These are phyloP conservation scores for Pelargonium nanum DNA, from an alignment of 345 rosid genomes.

Conservation along the genomic window DNA sequence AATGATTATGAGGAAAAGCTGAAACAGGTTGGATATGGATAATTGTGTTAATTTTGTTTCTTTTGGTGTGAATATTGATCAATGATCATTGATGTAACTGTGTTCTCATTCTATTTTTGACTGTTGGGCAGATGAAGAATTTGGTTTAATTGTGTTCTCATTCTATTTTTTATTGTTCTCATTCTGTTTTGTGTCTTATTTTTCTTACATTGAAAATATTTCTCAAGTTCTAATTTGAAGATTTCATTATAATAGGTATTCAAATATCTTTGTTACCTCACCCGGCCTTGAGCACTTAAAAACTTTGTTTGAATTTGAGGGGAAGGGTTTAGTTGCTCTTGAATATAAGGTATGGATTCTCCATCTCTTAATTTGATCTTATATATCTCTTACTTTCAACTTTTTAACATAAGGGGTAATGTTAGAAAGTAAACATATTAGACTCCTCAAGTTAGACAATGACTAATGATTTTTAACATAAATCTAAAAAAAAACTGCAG, in stretches of 20 bases:
- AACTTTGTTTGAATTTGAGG: constrained; percentile 77
- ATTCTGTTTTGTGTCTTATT: not conserved
- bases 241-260: constrained; percentile 46
- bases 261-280: constrained; percentile 83
- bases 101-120: constrained; percentile 4
- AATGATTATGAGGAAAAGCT: constrained; percentile 82
- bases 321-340: constrained; percentile 75
- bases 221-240: constrained; percentile 17
- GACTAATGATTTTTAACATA: no score
- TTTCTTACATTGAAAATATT: not conserved
- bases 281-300: constrained; percentile 91
- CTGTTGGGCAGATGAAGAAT: constrained; percentile 45
- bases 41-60: not conserved
- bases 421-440: no score
- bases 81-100: constrained; percentile 3
- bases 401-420: no score
- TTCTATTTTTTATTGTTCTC: no score
- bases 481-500: no score
- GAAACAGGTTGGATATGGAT: constrained; percentile 37
- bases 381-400: no score
- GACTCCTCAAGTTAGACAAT: no score
- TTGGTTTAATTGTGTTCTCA: no score
- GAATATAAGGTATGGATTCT: constrained; percentile 70
- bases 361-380: no score
- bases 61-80: not conserved